Base-by-base conservation (phyloP, 805 yeast genomes). In the Ogataea salicorniae region DNA sequence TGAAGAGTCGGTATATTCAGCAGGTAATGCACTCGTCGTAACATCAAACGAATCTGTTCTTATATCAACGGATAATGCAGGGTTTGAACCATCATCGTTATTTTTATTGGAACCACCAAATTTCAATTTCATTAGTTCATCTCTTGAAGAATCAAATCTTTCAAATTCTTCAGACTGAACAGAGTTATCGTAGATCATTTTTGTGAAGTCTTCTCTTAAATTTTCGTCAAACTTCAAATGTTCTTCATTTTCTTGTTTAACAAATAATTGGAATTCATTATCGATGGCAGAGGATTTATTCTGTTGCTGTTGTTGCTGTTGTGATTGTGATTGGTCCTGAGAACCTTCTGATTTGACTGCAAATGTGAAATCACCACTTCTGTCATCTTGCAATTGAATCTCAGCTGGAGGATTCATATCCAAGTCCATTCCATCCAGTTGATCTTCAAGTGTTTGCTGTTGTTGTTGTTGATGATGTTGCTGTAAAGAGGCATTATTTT, bases 111-210 rank as follows among this genome's bases (percentile, higher is more conserved):
- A 46, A 14, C 56, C 71, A 37, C 85, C 86, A 59, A 81, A 81
- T 52, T 77, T 76, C 47, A 80, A 63, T 46, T 74, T 74, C 55
- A 79, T 66, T 16, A 80, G 59, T 56, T 75, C 79, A 37, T 71
- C 71, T 50, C 83, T 68, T 17, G 80, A 72, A 7, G 56, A 54
- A 23, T 76, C 79, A 54, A 70, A 77, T 29, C 47, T 37, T 39
- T 58, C 57, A 41, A 64, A 55, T 42, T 66, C 70, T 29, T 56
- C 60, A 4, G 56, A 35, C 17, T 48, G 52, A 16, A 20, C 46
- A 20, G 48, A 26, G 14, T 35, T 29, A 40, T 50, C 43, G 18
- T 18, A 40, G 17, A 23, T 22, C 36, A 39, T 37, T n/a, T 39
- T 41, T 6, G 23, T n/a, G 14, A 45, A 31, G 13, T 42, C 46